Base-by-base conservation (phyloP, 164 flowering plant genomes). In the Litsea cubeba region DNA sequence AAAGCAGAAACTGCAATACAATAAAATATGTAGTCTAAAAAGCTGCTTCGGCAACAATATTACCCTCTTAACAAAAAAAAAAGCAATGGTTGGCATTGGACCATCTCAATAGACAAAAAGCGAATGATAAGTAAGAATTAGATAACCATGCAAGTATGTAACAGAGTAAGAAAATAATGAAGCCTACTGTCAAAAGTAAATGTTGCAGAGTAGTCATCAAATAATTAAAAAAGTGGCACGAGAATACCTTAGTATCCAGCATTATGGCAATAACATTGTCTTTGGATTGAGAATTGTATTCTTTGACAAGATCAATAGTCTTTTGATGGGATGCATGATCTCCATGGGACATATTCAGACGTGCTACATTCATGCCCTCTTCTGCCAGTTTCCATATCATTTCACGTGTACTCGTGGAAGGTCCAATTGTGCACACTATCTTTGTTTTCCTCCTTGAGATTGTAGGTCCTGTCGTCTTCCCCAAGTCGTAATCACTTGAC, bases 321-420 rank as follows among this genome's bases (percentile, higher is more conserved):
- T 88, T 90, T 84, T 91, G 86, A 75, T 96, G 99, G 5, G 99
- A 96, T n/a, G 93, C 87, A 87, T 96, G 99, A 81, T 96, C 98
- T 49, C 99, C 99, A 73, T 96, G 99, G 46, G 99, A 96, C 99
- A 96, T 96, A 79, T 96, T 96, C 67, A 96, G 73, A 65, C 99
- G 93, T 18, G 99, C 98, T 74, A 96, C 97, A 79, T 94, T 89
- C 99, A 96, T 96, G 69, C 99, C 99, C 15, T 84, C 82, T 78
- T 89, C 97, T 6, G 98, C 99, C 62, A 96, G 82, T 78, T 92
- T 94, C 99, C 99, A 96, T 77, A 96, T 91, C 99, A 96, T 96
- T 79, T 96, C 97, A 18, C 91, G 88, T 26, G 97, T 78, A 79
- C 88, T 87, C 51, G 97, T 91, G 17, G 99, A 92, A 49, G 99